Percentiles rank a stretch among this genome's conserved stretches.
Evolutionary conservation across 2,329 filamentous ascomycete genomes (phyloP).

Genomic region (Colletotrichum sp.): DNA sequence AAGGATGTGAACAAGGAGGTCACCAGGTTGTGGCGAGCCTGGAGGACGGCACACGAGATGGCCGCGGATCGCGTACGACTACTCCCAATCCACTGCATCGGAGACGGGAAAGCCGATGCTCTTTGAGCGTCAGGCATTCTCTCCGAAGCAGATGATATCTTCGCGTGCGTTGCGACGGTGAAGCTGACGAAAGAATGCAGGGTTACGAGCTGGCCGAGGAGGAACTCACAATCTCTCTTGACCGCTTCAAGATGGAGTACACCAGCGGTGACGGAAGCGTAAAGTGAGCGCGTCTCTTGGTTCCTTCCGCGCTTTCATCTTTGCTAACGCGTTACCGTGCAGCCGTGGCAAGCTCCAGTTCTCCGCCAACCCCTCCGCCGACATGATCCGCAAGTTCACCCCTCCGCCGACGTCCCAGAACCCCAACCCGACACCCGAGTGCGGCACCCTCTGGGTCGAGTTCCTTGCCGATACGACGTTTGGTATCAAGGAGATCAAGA

Average conservation of each 20-base stretch:
- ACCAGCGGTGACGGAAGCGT: conserved; percentile 74
- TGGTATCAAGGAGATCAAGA: conserved; percentile 90
- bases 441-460: conserved; percentile 91
- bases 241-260: conserved; percentile 79
- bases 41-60: conserved; percentile 95
- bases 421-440: conserved; percentile 73
- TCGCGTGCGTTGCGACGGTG: not conserved
- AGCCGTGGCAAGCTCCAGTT: conserved; percentile 88
- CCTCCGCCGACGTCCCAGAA: conserved; percentile 71
- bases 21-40: conserved; percentile 87
- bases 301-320: not conserved
- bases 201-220: conserved; percentile 92
- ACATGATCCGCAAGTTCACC: conserved; percentile 86
- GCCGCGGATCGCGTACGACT: conserved; percentile 81
- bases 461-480: conserved; percentile 83
- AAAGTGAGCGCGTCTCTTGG: conserved; percentile 61
- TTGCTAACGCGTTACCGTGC: conserved; percentile 12
- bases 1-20: conserved; percentile 58
- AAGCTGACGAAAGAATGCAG: conserved; percentile 50
- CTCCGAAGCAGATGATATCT: not conserved
- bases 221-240: conserved; percentile 84
- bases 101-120: not conserved
- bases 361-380: conserved; percentile 81
- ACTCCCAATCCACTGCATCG: not conserved
- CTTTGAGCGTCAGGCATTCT: not conserved